Evolutionary conservation across 2,329 filamentous ascomycete genomes (phyloP).

Genomic region (Didymella glomerata): DNA sequence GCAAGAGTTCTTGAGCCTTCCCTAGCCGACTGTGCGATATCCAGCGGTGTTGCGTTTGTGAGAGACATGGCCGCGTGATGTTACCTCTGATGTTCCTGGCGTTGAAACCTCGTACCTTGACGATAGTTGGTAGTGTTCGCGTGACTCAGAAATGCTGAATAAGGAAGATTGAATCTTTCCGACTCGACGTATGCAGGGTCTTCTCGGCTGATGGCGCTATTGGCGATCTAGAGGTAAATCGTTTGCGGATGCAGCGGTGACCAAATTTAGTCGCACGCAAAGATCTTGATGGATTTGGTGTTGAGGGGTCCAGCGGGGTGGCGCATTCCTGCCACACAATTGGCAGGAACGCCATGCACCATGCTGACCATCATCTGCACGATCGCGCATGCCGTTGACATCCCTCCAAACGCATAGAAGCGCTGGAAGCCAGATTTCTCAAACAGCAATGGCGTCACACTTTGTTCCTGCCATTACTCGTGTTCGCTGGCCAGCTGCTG

Average conservation of each 20-base stretch:
- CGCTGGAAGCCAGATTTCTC: not conserved
- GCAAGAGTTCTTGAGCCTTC: constrained; percentile 83
- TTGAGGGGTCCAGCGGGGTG: constrained; percentile 33
- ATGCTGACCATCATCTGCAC: not conserved
- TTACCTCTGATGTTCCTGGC: constrained; percentile 27
- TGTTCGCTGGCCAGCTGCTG: constrained; percentile 22
- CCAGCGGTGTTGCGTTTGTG: constrained; percentile 80
- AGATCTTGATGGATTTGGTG: constrained; percentile 29
- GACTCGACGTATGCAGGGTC: constrained; percentile 33
- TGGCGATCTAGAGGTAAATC: constrained; percentile 21
- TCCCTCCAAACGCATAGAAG: constrained; percentile 4
- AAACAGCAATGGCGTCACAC: constrained; percentile 15
- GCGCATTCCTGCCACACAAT: not conserved
- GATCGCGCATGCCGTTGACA: constrained; percentile 1
- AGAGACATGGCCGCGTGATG: constrained; percentile 70
- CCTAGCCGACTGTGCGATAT: constrained; percentile 81
- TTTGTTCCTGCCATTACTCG: constrained; percentile 7
- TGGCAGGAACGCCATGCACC: not conserved
- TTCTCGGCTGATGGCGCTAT: constrained; percentile 27
- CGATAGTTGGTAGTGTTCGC: constrained; percentile 24
- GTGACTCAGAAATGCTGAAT: constrained; percentile 39
- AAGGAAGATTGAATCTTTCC: constrained; percentile 22
- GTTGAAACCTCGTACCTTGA: constrained; percentile 29
- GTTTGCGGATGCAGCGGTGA: constrained; percentile 20
- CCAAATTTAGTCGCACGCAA: constrained; percentile 36